phyloP scores from a whole-genome alignment of 495 filamentous ascomycete genomes.

The Podospora conica region DNA sequence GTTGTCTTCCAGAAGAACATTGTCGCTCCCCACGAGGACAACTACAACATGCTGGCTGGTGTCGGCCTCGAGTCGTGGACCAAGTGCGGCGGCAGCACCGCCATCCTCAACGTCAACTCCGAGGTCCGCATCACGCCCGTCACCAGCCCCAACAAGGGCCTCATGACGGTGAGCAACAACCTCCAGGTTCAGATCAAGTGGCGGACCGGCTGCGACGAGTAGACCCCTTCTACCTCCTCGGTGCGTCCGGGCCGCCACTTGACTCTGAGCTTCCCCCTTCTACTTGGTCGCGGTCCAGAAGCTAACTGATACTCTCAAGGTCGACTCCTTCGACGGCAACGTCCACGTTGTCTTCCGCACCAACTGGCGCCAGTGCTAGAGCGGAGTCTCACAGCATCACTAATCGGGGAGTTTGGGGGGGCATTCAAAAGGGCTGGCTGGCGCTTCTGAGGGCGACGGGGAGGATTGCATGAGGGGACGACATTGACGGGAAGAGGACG shows the following conservation, averaged over 20 bases:
- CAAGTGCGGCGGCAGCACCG: constrained; percentile 25
- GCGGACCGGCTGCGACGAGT: constrained; percentile 14
- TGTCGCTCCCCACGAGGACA: constrained; percentile 25
- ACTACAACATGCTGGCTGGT: constrained; percentile 29
- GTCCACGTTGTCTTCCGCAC: constrained; percentile 25
- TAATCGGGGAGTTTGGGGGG: background rate
- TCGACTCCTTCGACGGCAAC: constrained; percentile 29
- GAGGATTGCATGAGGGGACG: background rate
- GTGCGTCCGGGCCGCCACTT: too few species aligned
- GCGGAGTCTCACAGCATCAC: background rate
- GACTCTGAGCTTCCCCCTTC: too few species aligned
- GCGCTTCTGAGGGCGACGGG: background rate
- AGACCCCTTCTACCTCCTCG: too few species aligned
- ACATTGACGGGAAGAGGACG: background rate
- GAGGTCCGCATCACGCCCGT: constrained; percentile 29
- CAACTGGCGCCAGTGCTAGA: constrained; percentile 22
- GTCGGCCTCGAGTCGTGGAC: constrained; percentile 29
- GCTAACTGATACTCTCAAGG: constrained; percentile 7
- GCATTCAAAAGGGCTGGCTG: background rate
- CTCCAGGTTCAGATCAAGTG: constrained; percentile 10
- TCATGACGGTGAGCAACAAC: constrained; percentile 28
- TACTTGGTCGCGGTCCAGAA: too few species aligned
- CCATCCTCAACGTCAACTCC: constrained; percentile 36
- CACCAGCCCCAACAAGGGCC: constrained; percentile 19
- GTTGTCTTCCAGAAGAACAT: constrained; percentile 34